Percentiles rank a stretch among this genome's conserved stretches.
phyloP scores from a whole-genome alignment of 306 rosid species.

The Cercis canadensis region DNA sequence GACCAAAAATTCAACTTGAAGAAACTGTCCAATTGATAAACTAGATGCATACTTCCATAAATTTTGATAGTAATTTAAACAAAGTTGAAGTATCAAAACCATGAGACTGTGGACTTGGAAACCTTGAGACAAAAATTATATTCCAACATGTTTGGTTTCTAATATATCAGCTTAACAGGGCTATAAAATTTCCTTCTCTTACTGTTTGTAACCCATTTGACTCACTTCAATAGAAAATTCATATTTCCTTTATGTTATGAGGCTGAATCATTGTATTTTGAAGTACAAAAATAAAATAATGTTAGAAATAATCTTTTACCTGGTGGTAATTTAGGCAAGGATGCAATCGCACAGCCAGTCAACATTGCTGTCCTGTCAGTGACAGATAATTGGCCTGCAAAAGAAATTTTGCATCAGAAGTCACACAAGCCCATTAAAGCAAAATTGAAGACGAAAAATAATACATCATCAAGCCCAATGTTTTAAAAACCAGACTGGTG shows the following conservation, averaged over 20 bases:
- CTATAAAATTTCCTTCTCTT: neutral
- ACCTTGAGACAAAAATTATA: neutral
- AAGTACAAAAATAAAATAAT: slow-evolving; percentile 18
- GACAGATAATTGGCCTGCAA: slow-evolving; percentile 29
- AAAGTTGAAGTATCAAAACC: slow-evolving; percentile 8
- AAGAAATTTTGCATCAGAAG: neutral
- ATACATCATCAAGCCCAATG: slow-evolving; percentile 11
- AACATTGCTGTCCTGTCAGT: slow-evolving; percentile 37
- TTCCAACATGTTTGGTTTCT: too few relatives aligned
- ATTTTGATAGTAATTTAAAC: neutral
- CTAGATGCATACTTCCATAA: slow-evolving; percentile 7
- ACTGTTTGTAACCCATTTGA: neutral
- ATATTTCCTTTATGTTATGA: neutral
- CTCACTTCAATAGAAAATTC: neutral
- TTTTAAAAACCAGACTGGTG: too few relatives aligned
- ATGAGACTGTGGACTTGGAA: slow-evolving; percentile 15
- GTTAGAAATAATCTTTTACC: slow-evolving; percentile 43
- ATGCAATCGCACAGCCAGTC: slow-evolving; percentile 43
- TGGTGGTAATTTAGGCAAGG: slow-evolving; percentile 47
- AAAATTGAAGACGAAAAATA: slow-evolving; percentile 29
- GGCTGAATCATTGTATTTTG: neutral
- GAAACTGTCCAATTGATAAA: slow-evolving; percentile 21
- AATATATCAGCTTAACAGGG: too few relatives aligned
- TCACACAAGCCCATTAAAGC: neutral
- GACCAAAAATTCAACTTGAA: slow-evolving; percentile 21